A percentile compares a stretch with the other conserved stretches of the same genome.
Conservation (phyloP, 306 rosid genomes). For the Cucurbita moschata region DNA sequence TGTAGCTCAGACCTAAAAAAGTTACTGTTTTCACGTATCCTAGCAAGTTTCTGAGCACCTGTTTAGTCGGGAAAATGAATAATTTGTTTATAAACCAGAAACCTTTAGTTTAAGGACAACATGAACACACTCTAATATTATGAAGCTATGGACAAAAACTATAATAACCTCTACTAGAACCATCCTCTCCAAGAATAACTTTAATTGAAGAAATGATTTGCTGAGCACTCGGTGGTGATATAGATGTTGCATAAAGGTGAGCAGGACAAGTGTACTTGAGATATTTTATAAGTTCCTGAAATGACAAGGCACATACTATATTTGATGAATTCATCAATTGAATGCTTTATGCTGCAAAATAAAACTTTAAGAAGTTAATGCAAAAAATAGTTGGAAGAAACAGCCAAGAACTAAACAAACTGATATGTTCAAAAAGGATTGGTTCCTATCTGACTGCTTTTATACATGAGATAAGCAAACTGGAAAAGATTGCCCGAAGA, state of each 20-base stretch:
- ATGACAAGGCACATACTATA: background rate
- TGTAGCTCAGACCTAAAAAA: slow-evolving; percentile 87
- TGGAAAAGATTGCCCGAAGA: background rate
- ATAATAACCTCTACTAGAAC: slow-evolving; percentile 64
- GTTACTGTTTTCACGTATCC: slow-evolving; percentile 75
- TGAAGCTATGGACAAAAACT: background rate
- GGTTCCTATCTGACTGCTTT: background rate
- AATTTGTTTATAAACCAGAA: background rate
- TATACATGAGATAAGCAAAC: background rate
- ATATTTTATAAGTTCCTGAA: slow-evolving; percentile 65
- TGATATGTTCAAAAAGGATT: background rate
- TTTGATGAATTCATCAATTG: background rate
- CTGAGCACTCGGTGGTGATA: slow-evolving; percentile 89
- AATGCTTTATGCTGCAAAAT: background rate
- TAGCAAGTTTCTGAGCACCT: slow-evolving; percentile 85
- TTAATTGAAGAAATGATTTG: slow-evolving; percentile 71
- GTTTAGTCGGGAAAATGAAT: background rate
- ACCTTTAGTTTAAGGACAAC: background rate
- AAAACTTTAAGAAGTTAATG: background rate
- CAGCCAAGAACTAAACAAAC: background rate
- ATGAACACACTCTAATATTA: background rate
- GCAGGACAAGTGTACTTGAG: slow-evolving; percentile 80
- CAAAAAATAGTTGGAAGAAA: background rate
- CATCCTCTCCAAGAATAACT: slow-evolving; percentile 90
- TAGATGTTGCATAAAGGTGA: slow-evolving; percentile 80